Evolutionary conservation across 1,139 yeast genomes (phyloP).

Genomic region (Debaryomyces fabryi): DNA sequence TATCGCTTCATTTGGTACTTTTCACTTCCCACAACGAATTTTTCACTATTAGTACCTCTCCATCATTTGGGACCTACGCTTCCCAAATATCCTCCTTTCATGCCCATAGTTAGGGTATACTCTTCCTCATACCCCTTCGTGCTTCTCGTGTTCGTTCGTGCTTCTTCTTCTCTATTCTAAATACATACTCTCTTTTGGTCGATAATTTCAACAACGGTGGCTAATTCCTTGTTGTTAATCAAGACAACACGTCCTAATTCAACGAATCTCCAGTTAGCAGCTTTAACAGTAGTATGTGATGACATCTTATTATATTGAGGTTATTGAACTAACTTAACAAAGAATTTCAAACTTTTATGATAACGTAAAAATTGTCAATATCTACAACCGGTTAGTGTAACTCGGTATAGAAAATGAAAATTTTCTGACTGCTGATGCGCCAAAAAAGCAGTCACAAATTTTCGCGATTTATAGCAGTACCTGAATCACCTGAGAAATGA

Average conservation of each 20-base stretch:
- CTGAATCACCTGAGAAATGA: slow-evolving; percentile 1
- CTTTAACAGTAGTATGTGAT: slow-evolving; percentile 73
- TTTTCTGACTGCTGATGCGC: slow-evolving; percentile 8
- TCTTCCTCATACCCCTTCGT: neutral
- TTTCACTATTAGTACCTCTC: slow-evolving; percentile 3
- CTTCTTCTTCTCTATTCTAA: slow-evolving; percentile 1
- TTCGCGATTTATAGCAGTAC: neutral
- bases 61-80: neutral
- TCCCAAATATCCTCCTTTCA: neutral
- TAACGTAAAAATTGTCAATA: slow-evolving; percentile 8
- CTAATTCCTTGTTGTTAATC: slow-evolving; percentile 79
- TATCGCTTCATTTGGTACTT: neutral
- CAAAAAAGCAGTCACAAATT: slow-evolving; percentile 4
- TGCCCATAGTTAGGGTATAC: neutral
- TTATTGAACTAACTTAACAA: slow-evolving; percentile 13
- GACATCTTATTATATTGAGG: slow-evolving; percentile 31
- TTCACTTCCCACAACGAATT: neutral
- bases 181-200: slow-evolving; percentile 97
- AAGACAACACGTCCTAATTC: slow-evolving; percentile 99
- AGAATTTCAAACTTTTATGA: slow-evolving; percentile 8
- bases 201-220: slow-evolving; percentile 96
- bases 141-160: neutral
- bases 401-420: slow-evolving; percentile 10
- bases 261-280: slow-evolving; percentile 99
- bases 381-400: slow-evolving; percentile 2